These are phyloP conservation scores for Huntiella savannae DNA, from an alignment of 2,329 filamentous ascomycete species.

Conservation along the genomic window DNA sequence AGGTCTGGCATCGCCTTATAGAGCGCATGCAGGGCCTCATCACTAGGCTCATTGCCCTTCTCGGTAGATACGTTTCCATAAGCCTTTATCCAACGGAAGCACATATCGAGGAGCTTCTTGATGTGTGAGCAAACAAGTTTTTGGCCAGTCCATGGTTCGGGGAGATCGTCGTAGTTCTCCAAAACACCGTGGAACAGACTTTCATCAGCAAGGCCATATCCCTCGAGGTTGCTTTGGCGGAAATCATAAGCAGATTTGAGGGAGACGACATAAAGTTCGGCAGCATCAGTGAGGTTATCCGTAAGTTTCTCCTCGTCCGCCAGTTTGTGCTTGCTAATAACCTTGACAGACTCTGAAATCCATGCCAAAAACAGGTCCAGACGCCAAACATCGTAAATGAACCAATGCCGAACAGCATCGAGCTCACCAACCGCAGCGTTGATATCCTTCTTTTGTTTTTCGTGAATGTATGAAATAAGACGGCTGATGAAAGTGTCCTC, in stretches of 20 bases:
- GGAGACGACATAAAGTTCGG: constrained; percentile 34
- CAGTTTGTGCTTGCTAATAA: constrained; percentile 43
- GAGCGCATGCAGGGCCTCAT: too few species aligned
- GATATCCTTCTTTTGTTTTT: constrained; percentile 53
- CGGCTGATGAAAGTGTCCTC: constrained; percentile 26
- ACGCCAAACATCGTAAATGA: constrained; percentile 54
- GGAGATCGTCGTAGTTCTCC: constrained; percentile 44
- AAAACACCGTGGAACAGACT: constrained; percentile 46
- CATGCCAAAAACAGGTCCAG: constrained; percentile 62
- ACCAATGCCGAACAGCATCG: constrained; percentile 71
- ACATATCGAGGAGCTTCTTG: constrained; percentile 39
- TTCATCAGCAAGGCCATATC: constrained; percentile 57
- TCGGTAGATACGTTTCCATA: constrained; percentile 17
- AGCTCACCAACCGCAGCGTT: constrained; percentile 48
- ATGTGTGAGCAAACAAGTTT: constrained; percentile 40
- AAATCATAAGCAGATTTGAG: constrained; percentile 51
- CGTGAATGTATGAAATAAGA: constrained; percentile 55
- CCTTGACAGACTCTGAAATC: constrained; percentile 59
- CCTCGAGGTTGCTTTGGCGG: constrained; percentile 44
- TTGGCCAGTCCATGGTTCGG: constrained; percentile 73
- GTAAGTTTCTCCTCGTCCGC: constrained; percentile 36
- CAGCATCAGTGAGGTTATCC: constrained; percentile 46
- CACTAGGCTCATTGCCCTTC: too few species aligned
- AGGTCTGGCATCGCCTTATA: constrained; percentile 23
- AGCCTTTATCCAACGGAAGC: constrained; percentile 34